Base-by-base conservation (phyloP, 495 filamentous ascomycete species). In the Tuber calosporum region DNA sequence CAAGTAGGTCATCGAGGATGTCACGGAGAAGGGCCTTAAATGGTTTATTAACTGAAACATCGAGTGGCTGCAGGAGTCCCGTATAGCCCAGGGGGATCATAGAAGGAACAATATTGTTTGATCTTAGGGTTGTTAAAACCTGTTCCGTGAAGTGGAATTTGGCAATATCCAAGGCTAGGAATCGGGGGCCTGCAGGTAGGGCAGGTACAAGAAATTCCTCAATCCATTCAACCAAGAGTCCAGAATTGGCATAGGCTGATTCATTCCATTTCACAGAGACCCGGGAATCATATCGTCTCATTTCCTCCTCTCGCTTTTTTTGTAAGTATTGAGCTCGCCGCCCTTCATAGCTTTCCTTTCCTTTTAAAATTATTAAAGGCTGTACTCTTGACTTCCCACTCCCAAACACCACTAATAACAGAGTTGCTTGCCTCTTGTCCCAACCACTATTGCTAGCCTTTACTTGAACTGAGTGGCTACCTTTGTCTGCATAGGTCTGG, bases 1-100 rank as follows among this genome's bases (percentile, higher is more conserved):
- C 26, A 0, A 76, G 36, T 6, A 37, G 40, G 13, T 73, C n/a
- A 34, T 77, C 70, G 1, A 72, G 22, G 22, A 72, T 42, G 67
- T 72, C 72, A 1, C 26, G 69, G 7, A 71, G 13, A 15, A 69
- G 22, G 45, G 43, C 40, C 26, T 70, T 73, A 1, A 69, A 26
- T 0, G 40, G 43, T 43, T 70, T 70, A 36, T 74, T 76, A 26
- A 76, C 37, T 2, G 74, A 68, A 39, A 73, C 72, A 30, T 74
- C 67, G 4, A 66, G 45, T 13, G 20, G 66, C 39, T 76, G 69
- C 40, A 72, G 40, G 1, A 72, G 36, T 4, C 69, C 48, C 37
- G 42, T 71, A 3, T 22, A 53, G 22, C 69, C 69, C 0, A 34
- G 13, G 0, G 39, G 69, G n/a, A 72, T 43, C 43, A 72, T 71